Evolutionary conservation across 2,329 filamentous ascomycete genomes (phyloP).

Genomic region (Didymella pinodella): DNA sequence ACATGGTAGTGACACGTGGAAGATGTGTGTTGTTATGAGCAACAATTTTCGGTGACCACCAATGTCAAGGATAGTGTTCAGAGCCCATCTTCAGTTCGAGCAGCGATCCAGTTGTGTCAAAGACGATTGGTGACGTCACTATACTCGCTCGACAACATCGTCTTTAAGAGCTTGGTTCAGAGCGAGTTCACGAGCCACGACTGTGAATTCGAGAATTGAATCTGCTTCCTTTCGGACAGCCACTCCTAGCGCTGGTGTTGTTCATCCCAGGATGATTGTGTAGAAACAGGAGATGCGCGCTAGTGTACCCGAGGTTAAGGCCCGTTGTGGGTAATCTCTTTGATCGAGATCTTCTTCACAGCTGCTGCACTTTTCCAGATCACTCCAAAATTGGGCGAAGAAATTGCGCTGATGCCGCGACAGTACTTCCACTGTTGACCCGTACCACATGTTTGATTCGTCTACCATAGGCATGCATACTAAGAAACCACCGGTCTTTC

Average conservation of each 20-base stretch:
- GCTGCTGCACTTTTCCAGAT: background rate
- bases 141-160: background rate
- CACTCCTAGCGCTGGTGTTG: background rate
- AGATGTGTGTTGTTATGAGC: too few relatives aligned
- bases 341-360: conserved; percentile 1
- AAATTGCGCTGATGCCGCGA: background rate
- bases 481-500: background rate
- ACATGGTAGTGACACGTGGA: conserved; percentile 11
- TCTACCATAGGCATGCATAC: background rate
- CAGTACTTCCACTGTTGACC: background rate
- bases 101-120: background rate
- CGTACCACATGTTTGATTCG: background rate
- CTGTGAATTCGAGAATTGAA: background rate
- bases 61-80: background rate
- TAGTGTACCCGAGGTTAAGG: conserved; percentile 7
- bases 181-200: background rate
- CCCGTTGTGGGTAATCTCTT: background rate
- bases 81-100: background rate
- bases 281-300: conserved; percentile 6
- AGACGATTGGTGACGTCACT: background rate
- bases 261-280: background rate
- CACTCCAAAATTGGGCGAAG: background rate
- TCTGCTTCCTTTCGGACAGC: background rate
- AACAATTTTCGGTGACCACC: background rate
- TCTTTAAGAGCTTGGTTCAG: background rate